Base-by-base conservation (phyloP, 176 grass and related monocot genomes). In the Eragrostis curvula region DNA sequence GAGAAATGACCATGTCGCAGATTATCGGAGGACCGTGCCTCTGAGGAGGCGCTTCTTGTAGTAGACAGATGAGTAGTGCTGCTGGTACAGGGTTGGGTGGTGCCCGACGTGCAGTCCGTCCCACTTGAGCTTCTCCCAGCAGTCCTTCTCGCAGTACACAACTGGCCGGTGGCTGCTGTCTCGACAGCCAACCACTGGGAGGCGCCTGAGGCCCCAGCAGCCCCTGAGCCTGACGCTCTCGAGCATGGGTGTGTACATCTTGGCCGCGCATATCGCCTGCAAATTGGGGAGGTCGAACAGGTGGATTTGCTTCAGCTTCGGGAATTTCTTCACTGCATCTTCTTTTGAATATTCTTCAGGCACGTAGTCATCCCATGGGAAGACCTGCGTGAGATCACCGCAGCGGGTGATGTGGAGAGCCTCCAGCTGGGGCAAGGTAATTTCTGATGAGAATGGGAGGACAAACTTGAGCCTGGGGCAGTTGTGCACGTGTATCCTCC, bases 391-490 rank as follows among this genome's bases (percentile, higher is more conserved):
- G 29, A 79, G 77, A 52, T 42, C 48, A 25, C 55, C 30, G 2
- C 77, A 79, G 20, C 6, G 1, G 13, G 29, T 15, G 7, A 79
- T 67, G 29, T 79, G 61, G 46, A 79, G 46, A 51, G 77, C 66
- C 61, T 79, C 28, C 45, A 79, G n/a, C 20, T 7, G 52, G 0
- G 61, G 45, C 1, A 67, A 51, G 61, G 18, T 51, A 12, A 1
- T 1, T 18, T 12, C 0, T 40, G 10, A 9, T 8, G 18, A 23
- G 24, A 66, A 40, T 0, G 77, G 62, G 20, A 67, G 62, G 7
- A 16, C 77, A 79, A 17, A 79, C 29, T 53, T 79, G 62, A 79
- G 46, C 77, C 61, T 66, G 0, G 62, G 62, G n/a, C 77, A 79
- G 29, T 25, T 7, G 18, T 79, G 77, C 61, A 79, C 32, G 20